phyloP scores from a whole-genome alignment of 495 filamentous ascomycete genomes.

The Talaromyces ruber region DNA sequence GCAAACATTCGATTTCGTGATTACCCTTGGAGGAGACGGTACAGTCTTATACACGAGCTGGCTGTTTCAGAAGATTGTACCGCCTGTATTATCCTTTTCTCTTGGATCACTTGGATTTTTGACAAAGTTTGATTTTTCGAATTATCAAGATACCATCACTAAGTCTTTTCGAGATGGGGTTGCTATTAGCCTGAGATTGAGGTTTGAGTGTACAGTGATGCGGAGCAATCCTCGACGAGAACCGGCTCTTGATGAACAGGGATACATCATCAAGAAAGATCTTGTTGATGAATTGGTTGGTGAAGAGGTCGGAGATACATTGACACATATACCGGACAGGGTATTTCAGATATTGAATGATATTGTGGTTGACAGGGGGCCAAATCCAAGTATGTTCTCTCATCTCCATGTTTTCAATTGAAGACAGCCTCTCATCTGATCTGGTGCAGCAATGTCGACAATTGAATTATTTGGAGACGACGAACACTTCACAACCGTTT shows the following conservation, averaged over 20 bases:
- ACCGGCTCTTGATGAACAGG: constrained; percentile 15
- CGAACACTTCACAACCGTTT: constrained; percentile 83
- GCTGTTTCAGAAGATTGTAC: constrained; percentile 95
- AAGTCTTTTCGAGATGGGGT: constrained; percentile 75
- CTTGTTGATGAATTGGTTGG: constrained; percentile 87
- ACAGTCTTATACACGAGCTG: constrained; percentile 93
- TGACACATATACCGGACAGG: constrained; percentile 71
- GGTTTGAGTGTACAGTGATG: constrained; percentile 96
- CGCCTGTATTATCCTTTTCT: constrained; percentile 85
- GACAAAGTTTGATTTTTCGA: constrained; percentile 88
- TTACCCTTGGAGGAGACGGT: constrained; percentile 94
- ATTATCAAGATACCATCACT: constrained; percentile 60
- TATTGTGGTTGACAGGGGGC: constrained; percentile 81
- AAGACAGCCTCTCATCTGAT: constrained; percentile 6
- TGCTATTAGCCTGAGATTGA: constrained; percentile 73
- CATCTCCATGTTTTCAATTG: neutral
- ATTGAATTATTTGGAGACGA: constrained; percentile 93
- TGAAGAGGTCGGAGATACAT: constrained; percentile 67
- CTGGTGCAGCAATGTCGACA: constrained; percentile 63
- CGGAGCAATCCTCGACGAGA: constrained; percentile 47
- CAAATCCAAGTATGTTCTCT: constrained; percentile 65
- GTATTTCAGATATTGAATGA: constrained; percentile 90
- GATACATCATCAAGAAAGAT: constrained; percentile 40
- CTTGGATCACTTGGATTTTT: constrained; percentile 89
- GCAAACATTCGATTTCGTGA: constrained; percentile 85